Evolutionary conservation across 139 green algal genomes (phyloP).

Genomic region (Haematococcus sp.): DNA sequence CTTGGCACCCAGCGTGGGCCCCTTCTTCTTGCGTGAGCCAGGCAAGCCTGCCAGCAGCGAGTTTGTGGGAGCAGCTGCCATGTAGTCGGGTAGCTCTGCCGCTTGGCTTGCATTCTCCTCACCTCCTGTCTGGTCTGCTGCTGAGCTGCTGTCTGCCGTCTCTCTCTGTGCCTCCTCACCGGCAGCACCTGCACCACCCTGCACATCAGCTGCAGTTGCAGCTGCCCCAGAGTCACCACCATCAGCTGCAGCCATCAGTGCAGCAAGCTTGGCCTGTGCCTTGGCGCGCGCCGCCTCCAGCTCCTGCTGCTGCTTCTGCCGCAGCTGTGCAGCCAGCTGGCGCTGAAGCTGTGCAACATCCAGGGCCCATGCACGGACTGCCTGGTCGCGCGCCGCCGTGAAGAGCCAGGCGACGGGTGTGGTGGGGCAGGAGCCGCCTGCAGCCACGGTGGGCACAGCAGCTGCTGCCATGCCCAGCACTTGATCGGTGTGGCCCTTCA

Average conservation of each 20-base stretch:
- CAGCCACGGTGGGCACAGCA: not conserved
- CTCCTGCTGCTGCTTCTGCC: not conserved
- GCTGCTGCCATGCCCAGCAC: not conserved
- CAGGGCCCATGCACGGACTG: not conserved
- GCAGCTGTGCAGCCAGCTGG: not conserved
- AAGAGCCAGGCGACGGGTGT: not conserved
- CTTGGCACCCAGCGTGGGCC: too few species aligned
- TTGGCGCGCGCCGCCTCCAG: not conserved
- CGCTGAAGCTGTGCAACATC: not conserved
- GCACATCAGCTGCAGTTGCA: not conserved
- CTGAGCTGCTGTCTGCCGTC: not conserved
- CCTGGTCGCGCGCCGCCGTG: not conserved
- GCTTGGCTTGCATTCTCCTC: too few species aligned
- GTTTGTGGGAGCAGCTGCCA: too few species aligned
- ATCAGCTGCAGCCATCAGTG: not conserved
- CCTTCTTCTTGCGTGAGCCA: too few species aligned
- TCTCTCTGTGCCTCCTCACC: slow-evolving; percentile 4
- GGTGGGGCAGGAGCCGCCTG: not conserved
- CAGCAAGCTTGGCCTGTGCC: not conserved
- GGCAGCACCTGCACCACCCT: not conserved
- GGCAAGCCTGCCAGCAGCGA: too few species aligned
- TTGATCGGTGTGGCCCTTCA: not conserved
- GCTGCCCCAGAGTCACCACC: not conserved
- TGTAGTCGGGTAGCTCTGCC: too few species aligned
- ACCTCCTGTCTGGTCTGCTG: too few species aligned